These are phyloP conservation scores for Hypomontagnella submonticulosa DNA, from an alignment of 495 filamentous ascomycete genomes.

Conservation along the genomic window DNA sequence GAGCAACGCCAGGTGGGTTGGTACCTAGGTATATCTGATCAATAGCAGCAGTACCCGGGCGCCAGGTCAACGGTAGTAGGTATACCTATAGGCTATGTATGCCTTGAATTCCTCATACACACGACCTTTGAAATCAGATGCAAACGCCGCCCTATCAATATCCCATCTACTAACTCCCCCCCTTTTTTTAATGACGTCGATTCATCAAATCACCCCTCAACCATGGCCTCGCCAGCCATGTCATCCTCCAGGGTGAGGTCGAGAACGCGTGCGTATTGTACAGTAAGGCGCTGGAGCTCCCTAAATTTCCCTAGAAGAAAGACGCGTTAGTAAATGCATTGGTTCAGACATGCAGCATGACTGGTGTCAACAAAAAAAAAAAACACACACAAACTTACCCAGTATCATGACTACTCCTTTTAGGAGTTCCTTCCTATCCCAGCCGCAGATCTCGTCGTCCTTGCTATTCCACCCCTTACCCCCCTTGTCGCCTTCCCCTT, in stretches of 20 bases:
- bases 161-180: conserved; percentile 19
- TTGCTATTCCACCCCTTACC: conserved; percentile 67
- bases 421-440: conserved; percentile 84
- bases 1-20: too few species aligned
- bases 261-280: conserved; percentile 85
- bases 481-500: conserved; percentile 58
- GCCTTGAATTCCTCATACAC: background rate
- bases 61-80: too few species aligned
- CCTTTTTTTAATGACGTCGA: conserved; percentile 11
- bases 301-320: conserved; percentile 83
- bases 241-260: conserved; percentile 70
- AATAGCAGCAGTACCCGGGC: too few species aligned
- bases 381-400: conserved; percentile 70
- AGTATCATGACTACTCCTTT: conserved; percentile 91
- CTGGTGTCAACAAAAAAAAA: conserved; percentile 6
- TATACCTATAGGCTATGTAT: conserved; percentile 28
- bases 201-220: conserved; percentile 40
- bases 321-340: conserved; percentile 49
- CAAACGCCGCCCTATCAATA: conserved; percentile 16
- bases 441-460: conserved; percentile 82
- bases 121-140: background rate
- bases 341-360: background rate
- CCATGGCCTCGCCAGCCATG: conserved; percentile 44
- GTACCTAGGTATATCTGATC: too few species aligned
- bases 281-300: conserved; percentile 87